phyloP scores from a whole-genome alignment of 176 grass and related monocot species.

The Chloris gayana region DNA sequence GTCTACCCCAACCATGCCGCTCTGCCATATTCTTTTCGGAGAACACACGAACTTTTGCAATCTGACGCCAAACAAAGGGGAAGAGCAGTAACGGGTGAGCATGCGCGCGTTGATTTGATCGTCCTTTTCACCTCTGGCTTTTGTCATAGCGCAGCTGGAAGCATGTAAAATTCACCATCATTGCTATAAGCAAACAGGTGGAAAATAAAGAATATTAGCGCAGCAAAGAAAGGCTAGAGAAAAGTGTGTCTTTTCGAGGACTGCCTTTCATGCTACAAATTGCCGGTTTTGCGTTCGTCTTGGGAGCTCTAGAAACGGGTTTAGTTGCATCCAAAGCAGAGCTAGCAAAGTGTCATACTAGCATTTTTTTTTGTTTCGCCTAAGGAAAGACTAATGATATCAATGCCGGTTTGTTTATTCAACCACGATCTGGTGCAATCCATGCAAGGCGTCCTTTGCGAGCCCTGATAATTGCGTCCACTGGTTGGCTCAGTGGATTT shows the following conservation, averaged over 20 bases:
- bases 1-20: constrained; percentile 8
- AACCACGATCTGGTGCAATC: constrained; percentile 22
- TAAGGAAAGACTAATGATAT: constrained; percentile 31
- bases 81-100: neutral
- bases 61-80: neutral
- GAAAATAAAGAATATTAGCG: neutral
- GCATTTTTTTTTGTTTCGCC: neutral
- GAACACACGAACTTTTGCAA: constrained; percentile 11
- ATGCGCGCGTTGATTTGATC: constrained; percentile 24
- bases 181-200: neutral
- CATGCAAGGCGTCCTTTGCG: constrained; percentile 3
- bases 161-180: constrained; percentile 1
- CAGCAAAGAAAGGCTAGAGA: neutral
- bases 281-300: constrained; percentile 17
- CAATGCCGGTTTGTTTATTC: constrained; percentile 32
- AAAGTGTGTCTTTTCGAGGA: neutral
- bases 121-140: neutral
- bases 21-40: constrained; percentile 24
- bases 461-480: constrained; percentile 27
- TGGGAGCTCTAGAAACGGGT: constrained; percentile 11
- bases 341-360: constrained; percentile 31
- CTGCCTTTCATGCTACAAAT: constrained; percentile 11
- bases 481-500: constrained; percentile 7
- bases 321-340: constrained; percentile 48
- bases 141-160: neutral